These are phyloP conservation scores for Coprinopsis cinerea DNA, from an alignment of 768 basidiomycete species.

Conservation along the genomic window DNA sequence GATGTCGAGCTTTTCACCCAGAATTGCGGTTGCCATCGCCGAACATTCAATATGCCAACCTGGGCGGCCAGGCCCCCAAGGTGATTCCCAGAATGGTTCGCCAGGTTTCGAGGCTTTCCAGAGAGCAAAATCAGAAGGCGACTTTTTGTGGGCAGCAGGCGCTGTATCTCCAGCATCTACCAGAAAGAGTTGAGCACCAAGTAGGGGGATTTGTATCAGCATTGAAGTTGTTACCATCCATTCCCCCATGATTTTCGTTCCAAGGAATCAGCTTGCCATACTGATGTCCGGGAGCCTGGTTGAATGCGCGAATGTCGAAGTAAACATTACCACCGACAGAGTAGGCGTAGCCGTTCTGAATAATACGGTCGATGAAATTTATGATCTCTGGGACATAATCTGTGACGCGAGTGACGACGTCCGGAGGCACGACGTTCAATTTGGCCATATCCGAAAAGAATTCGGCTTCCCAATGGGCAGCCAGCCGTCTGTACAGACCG, in stretches of 20 bases:
- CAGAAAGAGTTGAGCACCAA: no score
- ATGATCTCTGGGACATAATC: conserved; percentile 95
- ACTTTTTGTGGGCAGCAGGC: conserved; percentile 18
- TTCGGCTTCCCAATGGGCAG: conserved; percentile 82
- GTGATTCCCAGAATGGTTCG: conserved; percentile 93
- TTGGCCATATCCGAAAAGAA: conserved; percentile 92
- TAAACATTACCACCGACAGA: conserved; percentile 75
- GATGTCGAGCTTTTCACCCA: conserved; percentile 92
- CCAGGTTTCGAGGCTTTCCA: conserved; percentile 98
- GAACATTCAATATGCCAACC: conserved; percentile 99
- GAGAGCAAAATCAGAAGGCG: conserved; percentile 90
- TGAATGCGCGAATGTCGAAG: conserved; percentile 83
- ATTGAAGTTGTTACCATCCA: no score
- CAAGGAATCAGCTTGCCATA: conserved; percentile 96
- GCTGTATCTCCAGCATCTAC: no score
- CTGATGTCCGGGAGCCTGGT: conserved; percentile 65
- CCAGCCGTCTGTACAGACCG: conserved; percentile 72
- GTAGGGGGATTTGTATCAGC: no score
- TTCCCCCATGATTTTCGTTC: conserved; percentile 61
- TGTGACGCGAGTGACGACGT: conserved; percentile 89
- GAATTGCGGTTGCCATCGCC: conserved; percentile 90
- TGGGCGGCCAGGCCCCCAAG: conserved; percentile 94
- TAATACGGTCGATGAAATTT: conserved; percentile 76
- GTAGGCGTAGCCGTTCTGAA: conserved; percentile 80
- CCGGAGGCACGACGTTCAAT: conserved; percentile 82